These are phyloP conservation scores for Neckera pumila DNA, from an alignment of 225 moss, liverwort and hornwort genomes.

Conservation along the genomic window DNA sequence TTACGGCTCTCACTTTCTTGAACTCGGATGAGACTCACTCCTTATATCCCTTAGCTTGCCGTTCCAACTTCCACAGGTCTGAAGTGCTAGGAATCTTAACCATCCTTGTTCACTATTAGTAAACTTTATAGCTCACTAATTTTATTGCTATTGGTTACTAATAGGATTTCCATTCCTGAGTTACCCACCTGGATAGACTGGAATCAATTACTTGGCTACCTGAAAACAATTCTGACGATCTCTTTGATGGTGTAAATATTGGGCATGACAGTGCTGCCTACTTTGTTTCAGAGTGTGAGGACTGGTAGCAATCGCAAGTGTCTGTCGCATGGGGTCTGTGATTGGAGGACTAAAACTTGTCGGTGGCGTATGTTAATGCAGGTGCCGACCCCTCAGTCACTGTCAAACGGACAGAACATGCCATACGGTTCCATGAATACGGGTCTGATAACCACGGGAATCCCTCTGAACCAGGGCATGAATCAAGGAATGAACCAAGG, in stretches of 20 bases:
- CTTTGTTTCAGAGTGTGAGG: neutral
- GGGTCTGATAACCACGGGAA: constrained; percentile 76
- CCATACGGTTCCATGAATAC: constrained; percentile 74
- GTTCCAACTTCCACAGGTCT: neutral
- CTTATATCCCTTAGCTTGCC: neutral
- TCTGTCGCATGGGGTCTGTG: neutral
- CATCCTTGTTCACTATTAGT: neutral
- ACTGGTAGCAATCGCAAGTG: neutral
- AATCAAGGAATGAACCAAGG: constrained; percentile 74
- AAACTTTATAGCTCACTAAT: neutral
- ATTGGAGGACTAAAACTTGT: neutral
- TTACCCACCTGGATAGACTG: neutral
- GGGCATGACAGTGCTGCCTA: neutral
- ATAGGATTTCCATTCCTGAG: neutral
- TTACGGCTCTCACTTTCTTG: neutral
- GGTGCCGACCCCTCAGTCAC: constrained; percentile 41
- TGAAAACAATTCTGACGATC: neutral
- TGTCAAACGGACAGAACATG: constrained; percentile 44
- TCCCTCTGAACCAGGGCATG: constrained; percentile 80
- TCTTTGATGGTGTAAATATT: neutral
- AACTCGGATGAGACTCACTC: neutral
- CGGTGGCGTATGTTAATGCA: constrained; percentile 7
- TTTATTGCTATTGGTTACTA: neutral
- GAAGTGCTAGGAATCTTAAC: neutral
- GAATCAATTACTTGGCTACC: neutral